Evolutionary conservation across 176 grass and related monocot species (phyloP).

Genomic region (Tuctoria greenei): DNA sequence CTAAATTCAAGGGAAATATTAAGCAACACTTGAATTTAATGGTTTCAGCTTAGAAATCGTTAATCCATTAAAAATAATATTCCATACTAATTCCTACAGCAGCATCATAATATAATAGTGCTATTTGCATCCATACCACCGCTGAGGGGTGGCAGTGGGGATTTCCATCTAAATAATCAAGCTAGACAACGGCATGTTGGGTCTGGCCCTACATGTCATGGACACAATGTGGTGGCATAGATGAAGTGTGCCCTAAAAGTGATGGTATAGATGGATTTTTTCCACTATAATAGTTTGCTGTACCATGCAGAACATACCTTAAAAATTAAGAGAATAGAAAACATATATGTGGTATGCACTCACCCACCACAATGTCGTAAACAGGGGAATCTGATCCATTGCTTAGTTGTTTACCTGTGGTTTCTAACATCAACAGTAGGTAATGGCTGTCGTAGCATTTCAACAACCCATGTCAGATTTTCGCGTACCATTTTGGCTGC

Average conservation of each 20-base stretch:
- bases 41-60: slow-evolving; percentile 18
- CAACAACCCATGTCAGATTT: slow-evolving; percentile 89
- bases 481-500: slow-evolving; percentile 99
- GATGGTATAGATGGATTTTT: too few species aligned
- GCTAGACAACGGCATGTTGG: too few species aligned
- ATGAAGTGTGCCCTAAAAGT: too few species aligned
- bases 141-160: too few species aligned
- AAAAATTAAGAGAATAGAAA: slow-evolving; percentile 22
- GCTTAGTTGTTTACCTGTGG: slow-evolving; percentile 66
- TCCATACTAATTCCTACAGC: slow-evolving; percentile 7
- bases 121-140: too few species aligned
- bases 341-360: background rate
- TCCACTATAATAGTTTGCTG: background rate
- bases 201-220: too few species aligned
- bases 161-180: too few species aligned
- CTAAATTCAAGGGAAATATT: slow-evolving; percentile 3
- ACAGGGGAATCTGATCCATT: background rate
- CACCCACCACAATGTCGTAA: slow-evolving; percentile 24
- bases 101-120: slow-evolving; percentile 16
- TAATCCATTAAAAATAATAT: background rate
- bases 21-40: slow-evolving; percentile 4
- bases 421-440: slow-evolving; percentile 94
- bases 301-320: slow-evolving; percentile 35
- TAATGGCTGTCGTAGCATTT: slow-evolving; percentile 80
- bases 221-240: too few species aligned